These are phyloP conservation scores for Vishniacozyma victoriae DNA, from an alignment of 768 basidiomycete genomes.

Conservation along the genomic window DNA sequence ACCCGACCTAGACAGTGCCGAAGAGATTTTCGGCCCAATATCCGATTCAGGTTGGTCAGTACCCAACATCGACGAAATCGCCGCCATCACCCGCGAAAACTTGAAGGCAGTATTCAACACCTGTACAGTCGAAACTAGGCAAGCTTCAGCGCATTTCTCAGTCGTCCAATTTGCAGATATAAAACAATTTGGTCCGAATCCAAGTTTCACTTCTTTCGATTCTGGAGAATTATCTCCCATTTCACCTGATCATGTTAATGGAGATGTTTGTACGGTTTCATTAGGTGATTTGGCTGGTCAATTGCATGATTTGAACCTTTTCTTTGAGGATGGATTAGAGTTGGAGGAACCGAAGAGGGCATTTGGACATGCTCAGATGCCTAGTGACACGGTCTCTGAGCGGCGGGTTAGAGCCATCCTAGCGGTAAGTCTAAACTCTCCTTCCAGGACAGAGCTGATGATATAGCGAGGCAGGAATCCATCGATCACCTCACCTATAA, in stretches of 20 bases:
- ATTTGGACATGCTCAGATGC: constrained; percentile 13
- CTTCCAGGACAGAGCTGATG: no score
- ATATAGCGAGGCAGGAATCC: no score
- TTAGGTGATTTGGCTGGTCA: constrained; percentile 60
- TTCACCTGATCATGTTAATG: constrained; percentile 3
- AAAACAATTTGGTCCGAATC: constrained; percentile 51
- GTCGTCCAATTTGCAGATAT: constrained; percentile 42
- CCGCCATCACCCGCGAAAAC: constrained; percentile 65
- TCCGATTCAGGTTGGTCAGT: constrained; percentile 85
- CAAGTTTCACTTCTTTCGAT: constrained; percentile 28
- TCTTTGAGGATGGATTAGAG: constrained; percentile 46
- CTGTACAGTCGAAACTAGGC: constrained; percentile 63
- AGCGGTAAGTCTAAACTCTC: constrained; percentile 29
- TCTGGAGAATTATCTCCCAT: not conserved
- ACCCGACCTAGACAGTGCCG: constrained; percentile 50
- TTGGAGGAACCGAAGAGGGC: constrained; percentile 1
- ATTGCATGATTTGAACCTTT: constrained; percentile 47
- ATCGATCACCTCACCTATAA: no score
- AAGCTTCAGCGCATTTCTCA: constrained; percentile 57
- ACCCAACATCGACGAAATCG: constrained; percentile 59
- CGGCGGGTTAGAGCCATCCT: constrained; percentile 37
- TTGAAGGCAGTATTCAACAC: constrained; percentile 80
- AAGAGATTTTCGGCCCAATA: constrained; percentile 68
- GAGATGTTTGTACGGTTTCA: constrained; percentile 32
- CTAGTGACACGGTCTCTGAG: constrained; percentile 24